phyloP scores from a whole-genome alignment of 2,329 filamentous ascomycete species.

The Hymenoscyphus fraxineus region DNA sequence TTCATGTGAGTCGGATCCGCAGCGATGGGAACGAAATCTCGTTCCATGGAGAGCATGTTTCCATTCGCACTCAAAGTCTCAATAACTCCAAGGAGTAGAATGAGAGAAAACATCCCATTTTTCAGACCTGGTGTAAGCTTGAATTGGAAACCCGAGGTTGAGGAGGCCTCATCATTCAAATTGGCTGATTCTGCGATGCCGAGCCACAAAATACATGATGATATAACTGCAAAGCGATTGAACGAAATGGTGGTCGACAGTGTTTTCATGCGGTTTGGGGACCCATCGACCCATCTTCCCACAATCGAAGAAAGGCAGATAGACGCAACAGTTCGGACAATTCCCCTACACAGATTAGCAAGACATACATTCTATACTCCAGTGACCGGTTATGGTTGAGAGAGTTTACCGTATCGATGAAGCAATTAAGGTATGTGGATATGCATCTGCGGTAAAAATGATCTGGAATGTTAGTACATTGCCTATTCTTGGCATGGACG shows the following conservation, averaged over 20 bases:
- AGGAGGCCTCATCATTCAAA: background rate
- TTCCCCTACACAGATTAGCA: constrained; percentile 30
- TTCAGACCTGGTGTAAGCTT: constrained; percentile 25
- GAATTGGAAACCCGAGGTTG: background rate
- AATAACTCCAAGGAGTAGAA: constrained; percentile 39
- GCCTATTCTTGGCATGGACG: background rate
- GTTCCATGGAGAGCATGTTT: constrained; percentile 45
- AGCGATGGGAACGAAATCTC: constrained; percentile 43
- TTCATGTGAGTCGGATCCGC: constrained; percentile 32
- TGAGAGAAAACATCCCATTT: constrained; percentile 34
- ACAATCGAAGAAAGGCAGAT: constrained; percentile 41
- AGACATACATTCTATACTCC: constrained; percentile 12
- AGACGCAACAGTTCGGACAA: constrained; percentile 37
- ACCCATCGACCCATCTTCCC: constrained; percentile 41
- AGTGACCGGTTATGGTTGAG: background rate
- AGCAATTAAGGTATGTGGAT: constrained; percentile 40
- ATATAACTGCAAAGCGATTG: constrained; percentile 40
- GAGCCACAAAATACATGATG: constrained; percentile 40
- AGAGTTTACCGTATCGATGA: constrained; percentile 38
- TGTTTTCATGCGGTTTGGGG: constrained; percentile 39
- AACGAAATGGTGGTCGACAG: constrained; percentile 41
- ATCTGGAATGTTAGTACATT: constrained; percentile 36
- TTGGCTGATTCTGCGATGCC: constrained; percentile 32
- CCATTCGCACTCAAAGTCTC: constrained; percentile 42
- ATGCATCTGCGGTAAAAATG: constrained; percentile 50